These are phyloP conservation scores for Calonectria pseudoturangicola DNA, from an alignment of 2,329 filamentous ascomycete genomes.

Conservation along the genomic window DNA sequence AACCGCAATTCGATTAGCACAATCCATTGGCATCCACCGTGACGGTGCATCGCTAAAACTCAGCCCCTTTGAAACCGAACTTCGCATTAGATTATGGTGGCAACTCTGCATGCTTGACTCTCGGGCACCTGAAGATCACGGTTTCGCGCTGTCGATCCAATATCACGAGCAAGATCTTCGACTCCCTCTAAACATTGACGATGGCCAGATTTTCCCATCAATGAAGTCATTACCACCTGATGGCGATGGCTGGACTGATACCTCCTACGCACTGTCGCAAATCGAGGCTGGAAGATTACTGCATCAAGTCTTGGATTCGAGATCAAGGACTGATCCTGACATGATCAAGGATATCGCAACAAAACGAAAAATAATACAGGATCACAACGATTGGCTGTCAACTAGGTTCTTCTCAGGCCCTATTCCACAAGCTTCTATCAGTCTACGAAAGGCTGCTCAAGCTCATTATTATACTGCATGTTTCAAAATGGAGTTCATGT, in stretches of 20 bases:
- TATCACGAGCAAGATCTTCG: conserved; percentile 32
- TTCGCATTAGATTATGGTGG: conserved; percentile 39
- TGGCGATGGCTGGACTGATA: conserved; percentile 31
- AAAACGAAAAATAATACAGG: conserved; percentile 7
- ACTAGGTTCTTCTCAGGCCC: neutral
- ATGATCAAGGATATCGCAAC: neutral
- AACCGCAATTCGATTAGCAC: conserved; percentile 36
- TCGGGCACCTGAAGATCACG: conserved; percentile 39
- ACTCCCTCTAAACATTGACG: conserved; percentile 30
- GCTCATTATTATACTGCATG: conserved; percentile 36
- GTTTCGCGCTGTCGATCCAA: conserved; percentile 34
- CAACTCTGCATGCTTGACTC: conserved; percentile 38
- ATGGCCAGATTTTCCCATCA: conserved; percentile 29
- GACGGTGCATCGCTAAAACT: conserved; percentile 36
- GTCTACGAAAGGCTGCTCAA: conserved; percentile 8
- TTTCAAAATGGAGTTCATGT: conserved; percentile 39
- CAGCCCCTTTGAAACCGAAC: conserved; percentile 38
- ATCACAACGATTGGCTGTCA: conserved; percentile 18
- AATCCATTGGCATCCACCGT: conserved; percentile 39
- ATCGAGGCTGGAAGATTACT: conserved; percentile 30
- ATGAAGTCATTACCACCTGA: conserved; percentile 32
- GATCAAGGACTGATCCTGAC: neutral
- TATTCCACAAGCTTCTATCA: neutral
- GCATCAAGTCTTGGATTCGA: conserved; percentile 16
- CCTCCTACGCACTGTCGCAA: conserved; percentile 27